These are phyloP conservation scores for Fusarium pilosicola DNA, from an alignment of 2,329 filamentous ascomycete species.

Conservation along the genomic window DNA sequence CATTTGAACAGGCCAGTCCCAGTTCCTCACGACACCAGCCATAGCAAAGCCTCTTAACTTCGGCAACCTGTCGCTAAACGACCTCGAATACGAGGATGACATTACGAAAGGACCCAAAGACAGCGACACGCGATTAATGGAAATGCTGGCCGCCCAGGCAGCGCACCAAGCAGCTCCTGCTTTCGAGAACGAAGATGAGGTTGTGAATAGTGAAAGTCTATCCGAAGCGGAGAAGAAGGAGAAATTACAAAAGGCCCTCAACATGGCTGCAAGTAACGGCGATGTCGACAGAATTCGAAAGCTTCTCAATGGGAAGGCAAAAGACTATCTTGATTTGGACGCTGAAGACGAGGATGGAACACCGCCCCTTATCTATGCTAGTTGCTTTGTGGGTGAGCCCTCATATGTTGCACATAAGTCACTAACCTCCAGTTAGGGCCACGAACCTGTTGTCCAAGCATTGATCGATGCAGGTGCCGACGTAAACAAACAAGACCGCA, in stretches of 20 bases:
- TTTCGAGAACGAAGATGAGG: conserved; percentile 81
- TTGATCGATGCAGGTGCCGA: conserved; percentile 87
- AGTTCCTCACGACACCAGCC: conserved; percentile 89
- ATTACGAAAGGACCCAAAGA: conserved; percentile 68
- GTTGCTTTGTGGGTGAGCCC: conserved; percentile 80
- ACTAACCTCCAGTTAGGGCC: conserved; percentile 66
- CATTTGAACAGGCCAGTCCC: conserved; percentile 79
- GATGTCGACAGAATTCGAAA: conserved; percentile 83
- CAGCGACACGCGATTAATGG: conserved; percentile 88
- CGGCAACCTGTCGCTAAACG: conserved; percentile 81
- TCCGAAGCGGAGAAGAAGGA: conserved; percentile 80
- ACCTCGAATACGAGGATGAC: conserved; percentile 76
- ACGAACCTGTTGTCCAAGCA: conserved; percentile 86
- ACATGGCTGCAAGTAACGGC: conserved; percentile 96
- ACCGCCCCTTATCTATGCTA: conserved; percentile 95
- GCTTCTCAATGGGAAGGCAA: conserved; percentile 79
- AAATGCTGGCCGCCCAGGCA: conserved; percentile 94
- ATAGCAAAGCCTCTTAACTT: conserved; percentile 86
- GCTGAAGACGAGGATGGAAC: conserved; percentile 93
- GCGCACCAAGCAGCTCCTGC: conserved; percentile 79
- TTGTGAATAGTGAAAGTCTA: conserved; percentile 78
- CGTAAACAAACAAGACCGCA: conserved; percentile 93
- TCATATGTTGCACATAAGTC: neutral
- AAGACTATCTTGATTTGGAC: conserved; percentile 83
- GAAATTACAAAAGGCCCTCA: conserved; percentile 85